Percentiles rank a stretch among this genome's conserved stretches.
phyloP scores from a whole-genome alignment of 805 yeast species.

The Kodamaea sagamina region DNA sequence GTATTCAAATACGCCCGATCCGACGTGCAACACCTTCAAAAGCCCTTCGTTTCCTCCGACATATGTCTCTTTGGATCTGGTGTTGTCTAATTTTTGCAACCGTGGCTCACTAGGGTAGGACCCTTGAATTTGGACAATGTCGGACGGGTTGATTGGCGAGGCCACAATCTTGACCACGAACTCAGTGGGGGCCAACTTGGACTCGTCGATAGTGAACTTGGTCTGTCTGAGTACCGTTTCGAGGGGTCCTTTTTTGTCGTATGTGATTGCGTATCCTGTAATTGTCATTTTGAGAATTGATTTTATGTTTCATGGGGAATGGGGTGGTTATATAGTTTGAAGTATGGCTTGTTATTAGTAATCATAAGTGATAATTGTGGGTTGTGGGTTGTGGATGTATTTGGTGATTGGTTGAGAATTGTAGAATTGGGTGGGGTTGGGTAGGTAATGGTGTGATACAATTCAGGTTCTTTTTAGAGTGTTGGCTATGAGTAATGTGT shows the following conservation, averaged over 20 bases:
- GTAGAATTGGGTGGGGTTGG: too few species aligned
- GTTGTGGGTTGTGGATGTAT: too few species aligned
- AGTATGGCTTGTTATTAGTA: too few species aligned
- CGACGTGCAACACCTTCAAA: constrained; percentile 20
- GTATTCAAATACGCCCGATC: constrained; percentile 16
- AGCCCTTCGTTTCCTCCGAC: constrained; percentile 25
- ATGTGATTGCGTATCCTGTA: constrained; percentile 8
- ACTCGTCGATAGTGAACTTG: constrained; percentile 4
- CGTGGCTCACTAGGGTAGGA: constrained; percentile 76
- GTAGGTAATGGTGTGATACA: too few species aligned
- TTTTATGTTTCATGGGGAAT: too few species aligned
- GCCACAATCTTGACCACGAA: constrained; percentile 68
- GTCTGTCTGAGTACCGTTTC: constrained; percentile 2
- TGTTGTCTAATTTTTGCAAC: constrained; percentile 5
- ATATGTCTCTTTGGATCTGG: not conserved
- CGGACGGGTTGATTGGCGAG: constrained; percentile 88
- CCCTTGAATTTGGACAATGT: constrained; percentile 82
- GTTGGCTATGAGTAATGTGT: too few species aligned
- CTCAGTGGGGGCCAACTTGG: constrained; percentile 16
- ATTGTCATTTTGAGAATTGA: constrained; percentile 8
- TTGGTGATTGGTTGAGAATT: not conserved
- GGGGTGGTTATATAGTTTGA: not conserved
- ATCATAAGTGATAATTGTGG: too few species aligned
- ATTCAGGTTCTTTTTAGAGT: too few species aligned
- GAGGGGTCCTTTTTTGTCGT: constrained; percentile 6